These are phyloP conservation scores for Lolium rigidum DNA, from an alignment of 176 grass and related monocot species.

Conservation along the genomic window DNA sequence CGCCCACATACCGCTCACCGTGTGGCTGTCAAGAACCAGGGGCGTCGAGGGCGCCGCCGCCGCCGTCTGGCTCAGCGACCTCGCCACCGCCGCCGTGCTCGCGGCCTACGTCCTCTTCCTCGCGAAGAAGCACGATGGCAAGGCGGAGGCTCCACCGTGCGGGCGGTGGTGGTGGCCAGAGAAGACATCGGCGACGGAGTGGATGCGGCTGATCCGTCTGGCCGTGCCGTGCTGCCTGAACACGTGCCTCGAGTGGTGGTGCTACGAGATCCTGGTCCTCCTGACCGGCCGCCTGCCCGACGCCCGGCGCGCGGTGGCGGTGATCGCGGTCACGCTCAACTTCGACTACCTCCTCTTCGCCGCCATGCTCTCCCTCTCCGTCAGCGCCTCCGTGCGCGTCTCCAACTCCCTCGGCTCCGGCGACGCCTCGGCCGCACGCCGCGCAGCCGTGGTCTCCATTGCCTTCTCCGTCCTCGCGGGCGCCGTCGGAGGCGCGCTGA, in stretches of 20 bases:
- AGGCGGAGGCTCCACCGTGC: neutral
- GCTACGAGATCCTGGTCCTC: slow-evolving; percentile 92
- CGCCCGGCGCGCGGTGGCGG: slow-evolving; percentile 58
- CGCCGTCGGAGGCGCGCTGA: slow-evolving; percentile 37
- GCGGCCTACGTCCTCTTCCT: slow-evolving; percentile 41
- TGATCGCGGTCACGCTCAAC: slow-evolving; percentile 85
- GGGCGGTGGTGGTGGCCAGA: slow-evolving; percentile 40
- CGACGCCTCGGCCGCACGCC: slow-evolving; percentile 41
- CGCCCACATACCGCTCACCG: slow-evolving; percentile 69
- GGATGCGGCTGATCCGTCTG: slow-evolving; percentile 53
- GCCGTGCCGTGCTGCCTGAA: slow-evolving; percentile 75
- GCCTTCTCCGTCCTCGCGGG: slow-evolving; percentile 36
- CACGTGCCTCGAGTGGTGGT: slow-evolving; percentile 97
- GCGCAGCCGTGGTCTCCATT: slow-evolving; percentile 55
- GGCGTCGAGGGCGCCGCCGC: slow-evolving; percentile 67
- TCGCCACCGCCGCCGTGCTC: slow-evolving; percentile 52
- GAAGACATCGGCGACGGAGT: slow-evolving; percentile 38
- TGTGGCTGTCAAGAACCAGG: slow-evolving; percentile 43
- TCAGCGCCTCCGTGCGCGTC: slow-evolving; percentile 80
- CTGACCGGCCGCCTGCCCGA: slow-evolving; percentile 79
- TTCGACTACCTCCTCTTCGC: slow-evolving; percentile 94
- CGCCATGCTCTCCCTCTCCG: slow-evolving; percentile 72
- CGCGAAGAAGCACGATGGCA: neutral
- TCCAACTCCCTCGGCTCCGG: slow-evolving; percentile 89
- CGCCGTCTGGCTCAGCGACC: slow-evolving; percentile 77